These are phyloP conservation scores for Tritrichomonas musculus DNA, from an alignment of 208 protist species.

Conservation along the genomic window DNA sequence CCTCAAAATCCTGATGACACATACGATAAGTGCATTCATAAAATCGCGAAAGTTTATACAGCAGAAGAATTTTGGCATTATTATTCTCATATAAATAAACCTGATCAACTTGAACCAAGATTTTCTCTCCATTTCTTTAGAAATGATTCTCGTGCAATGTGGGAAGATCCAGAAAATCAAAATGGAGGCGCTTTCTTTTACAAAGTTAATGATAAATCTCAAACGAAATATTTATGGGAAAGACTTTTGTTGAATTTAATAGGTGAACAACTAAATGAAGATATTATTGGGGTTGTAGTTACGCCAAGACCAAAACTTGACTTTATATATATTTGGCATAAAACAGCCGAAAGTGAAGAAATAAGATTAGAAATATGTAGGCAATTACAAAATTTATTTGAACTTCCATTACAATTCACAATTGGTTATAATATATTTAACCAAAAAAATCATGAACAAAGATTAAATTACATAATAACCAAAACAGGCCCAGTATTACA, in stretches of 20 bases:
- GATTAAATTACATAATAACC: too few relatives aligned
- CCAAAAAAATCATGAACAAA: too few relatives aligned
- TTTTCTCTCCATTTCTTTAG: not conserved
- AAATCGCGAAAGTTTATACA: not conserved
- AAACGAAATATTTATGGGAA: not conserved
- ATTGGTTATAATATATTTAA: too few relatives aligned
- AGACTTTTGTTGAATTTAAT: not conserved
- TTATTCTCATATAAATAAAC: slow-evolving; percentile 19
- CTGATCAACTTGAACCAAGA: not conserved
- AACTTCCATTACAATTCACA: too few relatives aligned
- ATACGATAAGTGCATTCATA: not conserved
- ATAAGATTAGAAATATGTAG: not conserved
- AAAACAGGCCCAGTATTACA: too few relatives aligned
- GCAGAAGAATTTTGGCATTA: slow-evolving; percentile 2
- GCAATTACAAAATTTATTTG: too few relatives aligned
- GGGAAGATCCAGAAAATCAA: slow-evolving; percentile 25
- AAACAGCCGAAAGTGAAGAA: not conserved
- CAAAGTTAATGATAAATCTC: not conserved
- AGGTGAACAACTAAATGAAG: not conserved
- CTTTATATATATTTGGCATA: not conserved
- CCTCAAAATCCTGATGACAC: not conserved
- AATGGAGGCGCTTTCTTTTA: not conserved
- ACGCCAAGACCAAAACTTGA: not conserved
- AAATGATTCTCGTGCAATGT: not conserved
- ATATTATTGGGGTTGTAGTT: not conserved